Evolutionary conservation across 2,329 filamentous ascomycete species (phyloP), one percentile per base, ranked within the genome.

Genomic region (Monosporascus sp.): DNA sequence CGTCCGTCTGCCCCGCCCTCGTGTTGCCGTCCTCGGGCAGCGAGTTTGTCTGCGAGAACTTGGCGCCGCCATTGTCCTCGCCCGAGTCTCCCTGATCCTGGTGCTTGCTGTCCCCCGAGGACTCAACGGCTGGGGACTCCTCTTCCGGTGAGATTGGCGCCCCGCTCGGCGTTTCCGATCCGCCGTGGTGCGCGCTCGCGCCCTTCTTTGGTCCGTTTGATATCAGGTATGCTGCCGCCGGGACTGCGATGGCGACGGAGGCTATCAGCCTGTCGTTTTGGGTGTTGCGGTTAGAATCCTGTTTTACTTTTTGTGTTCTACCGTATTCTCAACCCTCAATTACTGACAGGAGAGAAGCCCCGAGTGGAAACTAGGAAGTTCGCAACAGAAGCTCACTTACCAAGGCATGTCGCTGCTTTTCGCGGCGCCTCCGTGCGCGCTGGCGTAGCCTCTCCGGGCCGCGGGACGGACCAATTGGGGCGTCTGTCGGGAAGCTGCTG

Each of bases 351-450:
- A 31, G 31, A 11, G 31, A 14, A 34, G 11, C 9, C 9, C 11
- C 9, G 14, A 11, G 31, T 2, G 5, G 31, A 14, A 31, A 34
- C 11, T 34, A 14, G 31, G 31, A 14, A 34, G 9, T 5, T 3
- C 1, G 5, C 31, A 11, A 34, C 4, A 34, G 31, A 34, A 34
- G 31, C 11, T 34, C 11, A 34, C 62, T 65, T 56, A 68, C 66
- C 61, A 67, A n/a, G 66, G 66, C 57, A 63, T 8, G 17, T 68
- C 66, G 44, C 61, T 62, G 20, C 61, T 46, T 46, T 64, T 62
- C 38, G 57, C 49, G 7, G 58, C 58, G 1, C 50, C 51, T 19
- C 43, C 49, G 38, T 54, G 48, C 11, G 53, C 51, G 51, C 48
- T 56, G n/a, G 57, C 52, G 22, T 62, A 61, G 26, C 49, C 24